These are phyloP conservation scores for Gracilaria gracilis DNA, from an alignment of 23 red algal genomes.

Conservation along the genomic window DNA sequence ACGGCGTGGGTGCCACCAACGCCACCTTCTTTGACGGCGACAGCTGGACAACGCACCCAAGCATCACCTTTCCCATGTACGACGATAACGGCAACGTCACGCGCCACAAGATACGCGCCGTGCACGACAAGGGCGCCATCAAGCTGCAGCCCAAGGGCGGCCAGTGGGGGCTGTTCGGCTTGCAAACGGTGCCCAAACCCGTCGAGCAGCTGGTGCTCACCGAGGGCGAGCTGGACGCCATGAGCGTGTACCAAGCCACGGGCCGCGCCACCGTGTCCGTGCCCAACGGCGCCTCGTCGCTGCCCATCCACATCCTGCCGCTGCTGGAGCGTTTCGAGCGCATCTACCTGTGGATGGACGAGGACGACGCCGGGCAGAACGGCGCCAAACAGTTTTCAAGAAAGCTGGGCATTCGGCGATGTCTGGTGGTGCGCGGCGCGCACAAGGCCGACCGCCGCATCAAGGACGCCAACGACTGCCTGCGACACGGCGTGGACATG, in stretches of 20 bases:
- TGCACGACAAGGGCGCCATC: slow-evolving; percentile 64
- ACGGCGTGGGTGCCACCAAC: slow-evolving; percentile 68
- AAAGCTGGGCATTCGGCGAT: slow-evolving; percentile 84
- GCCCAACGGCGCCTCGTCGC: slow-evolving; percentile 74
- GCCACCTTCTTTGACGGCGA: slow-evolving; percentile 36
- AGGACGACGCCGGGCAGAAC: slow-evolving; percentile 82
- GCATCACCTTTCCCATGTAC: slow-evolving; percentile 85
- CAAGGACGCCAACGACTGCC: slow-evolving; percentile 93
- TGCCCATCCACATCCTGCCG: slow-evolving; percentile 69
- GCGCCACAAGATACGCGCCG: slow-evolving; percentile 74
- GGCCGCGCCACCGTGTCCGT: slow-evolving; percentile 81
- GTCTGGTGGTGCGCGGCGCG: slow-evolving; percentile 64
- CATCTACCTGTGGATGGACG: slow-evolving; percentile 96
- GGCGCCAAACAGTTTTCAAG: slow-evolving; percentile 79
- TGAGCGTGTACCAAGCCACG: slow-evolving; percentile 86
- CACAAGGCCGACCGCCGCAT: neutral
- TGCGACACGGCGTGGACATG: slow-evolving; percentile 74
- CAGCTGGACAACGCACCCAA: slow-evolving; percentile 42
- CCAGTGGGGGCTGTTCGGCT: slow-evolving; percentile 89
- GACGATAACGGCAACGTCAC: slow-evolving; percentile 21
- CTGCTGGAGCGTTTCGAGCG: slow-evolving; percentile 75
- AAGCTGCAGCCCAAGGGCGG: slow-evolving; percentile 76
- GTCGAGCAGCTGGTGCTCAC: slow-evolving; percentile 79
- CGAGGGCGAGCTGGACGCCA: slow-evolving; percentile 97
- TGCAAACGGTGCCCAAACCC: slow-evolving; percentile 66